A percentile compares a stretch with the other conserved stretches of the same genome.
phyloP scores from a whole-genome alignment of 2,329 filamentous ascomycete genomes.

The Cordyceps cateniannulata region DNA sequence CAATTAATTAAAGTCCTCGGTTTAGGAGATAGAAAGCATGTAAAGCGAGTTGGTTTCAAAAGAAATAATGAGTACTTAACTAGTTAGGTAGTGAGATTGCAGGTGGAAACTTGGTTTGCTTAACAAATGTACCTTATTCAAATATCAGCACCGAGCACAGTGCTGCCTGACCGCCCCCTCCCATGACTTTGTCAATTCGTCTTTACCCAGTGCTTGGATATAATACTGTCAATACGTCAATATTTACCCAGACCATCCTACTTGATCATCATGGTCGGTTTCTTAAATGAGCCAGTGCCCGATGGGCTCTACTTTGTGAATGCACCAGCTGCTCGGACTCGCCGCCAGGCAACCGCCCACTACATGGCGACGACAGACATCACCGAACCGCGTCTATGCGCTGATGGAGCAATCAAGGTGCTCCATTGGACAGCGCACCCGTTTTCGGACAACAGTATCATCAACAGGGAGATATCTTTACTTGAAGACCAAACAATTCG shows the following conservation, averaged over 20 bases:
- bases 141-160: too few relatives aligned
- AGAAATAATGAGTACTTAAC: too few relatives aligned
- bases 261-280: neutral
- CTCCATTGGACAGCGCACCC: neutral
- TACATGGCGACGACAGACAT: neutral
- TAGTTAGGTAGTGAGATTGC: too few relatives aligned
- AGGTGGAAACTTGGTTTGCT: too few relatives aligned
- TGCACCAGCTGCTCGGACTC: slow-evolving; percentile 4
- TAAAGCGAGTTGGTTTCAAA: neutral
- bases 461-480: neutral
- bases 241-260: too few relatives aligned
- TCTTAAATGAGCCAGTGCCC: neutral
- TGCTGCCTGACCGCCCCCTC: too few relatives aligned
- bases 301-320: slow-evolving; percentile 1
- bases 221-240: too few relatives aligned
- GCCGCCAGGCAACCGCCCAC: slow-evolving; percentile 1
- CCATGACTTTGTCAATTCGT: too few relatives aligned
- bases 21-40: neutral
- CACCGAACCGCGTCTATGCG: neutral
- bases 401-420: neutral
- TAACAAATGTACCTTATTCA: too few relatives aligned
- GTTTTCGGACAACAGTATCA: slow-evolving; percentile 1
- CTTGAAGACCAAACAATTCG: neutral
- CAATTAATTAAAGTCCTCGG: neutral
- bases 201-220: too few relatives aligned